These are phyloP conservation scores for Nemania abortiva DNA, from an alignment of 2,329 filamentous ascomycete genomes.

Conservation along the genomic window DNA sequence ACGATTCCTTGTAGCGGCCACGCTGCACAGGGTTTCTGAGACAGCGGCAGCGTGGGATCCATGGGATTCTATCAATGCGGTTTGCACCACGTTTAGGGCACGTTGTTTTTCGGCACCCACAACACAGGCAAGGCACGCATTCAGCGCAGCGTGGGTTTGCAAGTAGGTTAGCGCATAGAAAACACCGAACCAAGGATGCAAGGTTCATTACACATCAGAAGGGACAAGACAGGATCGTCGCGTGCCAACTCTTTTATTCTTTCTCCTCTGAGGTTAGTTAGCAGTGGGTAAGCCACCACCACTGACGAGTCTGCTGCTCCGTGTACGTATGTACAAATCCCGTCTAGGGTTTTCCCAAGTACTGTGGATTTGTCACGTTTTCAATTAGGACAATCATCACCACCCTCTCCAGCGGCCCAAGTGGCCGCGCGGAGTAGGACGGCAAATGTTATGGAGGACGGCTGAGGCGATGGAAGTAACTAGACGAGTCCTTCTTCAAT, in stretches of 20 bases:
- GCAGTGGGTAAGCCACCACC: constrained; percentile 33
- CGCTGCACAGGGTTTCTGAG: constrained; percentile 39
- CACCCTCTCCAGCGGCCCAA: constrained; percentile 22
- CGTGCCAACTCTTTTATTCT: constrained; percentile 17
- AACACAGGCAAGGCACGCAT: constrained; percentile 9
- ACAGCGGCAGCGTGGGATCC: constrained; percentile 25
- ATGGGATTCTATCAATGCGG: constrained; percentile 32
- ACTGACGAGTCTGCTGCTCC: constrained; percentile 23
- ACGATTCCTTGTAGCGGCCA: constrained; percentile 32
- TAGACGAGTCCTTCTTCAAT: constrained; percentile 5
- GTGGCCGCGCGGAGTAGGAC: constrained; percentile 11
- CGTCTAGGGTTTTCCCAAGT: constrained; percentile 23
- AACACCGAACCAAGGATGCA: constrained; percentile 22
- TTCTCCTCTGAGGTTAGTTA: not conserved
- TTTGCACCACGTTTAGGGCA: constrained; percentile 25
- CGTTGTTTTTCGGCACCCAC: constrained; percentile 33
- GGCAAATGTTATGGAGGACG: constrained; percentile 8
- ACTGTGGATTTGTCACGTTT: constrained; percentile 36
- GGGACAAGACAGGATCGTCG: constrained; percentile 28
- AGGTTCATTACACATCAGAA: constrained; percentile 26
- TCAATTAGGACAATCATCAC: constrained; percentile 23
- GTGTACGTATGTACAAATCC: not conserved
- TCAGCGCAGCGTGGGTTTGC: constrained; percentile 12
- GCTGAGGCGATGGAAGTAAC: constrained; percentile 17
- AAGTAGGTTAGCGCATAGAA: constrained; percentile 17